phyloP scores from a whole-genome alignment of 1,284 basidiomycete species.

The Sphaerobolus stellatus region DNA sequence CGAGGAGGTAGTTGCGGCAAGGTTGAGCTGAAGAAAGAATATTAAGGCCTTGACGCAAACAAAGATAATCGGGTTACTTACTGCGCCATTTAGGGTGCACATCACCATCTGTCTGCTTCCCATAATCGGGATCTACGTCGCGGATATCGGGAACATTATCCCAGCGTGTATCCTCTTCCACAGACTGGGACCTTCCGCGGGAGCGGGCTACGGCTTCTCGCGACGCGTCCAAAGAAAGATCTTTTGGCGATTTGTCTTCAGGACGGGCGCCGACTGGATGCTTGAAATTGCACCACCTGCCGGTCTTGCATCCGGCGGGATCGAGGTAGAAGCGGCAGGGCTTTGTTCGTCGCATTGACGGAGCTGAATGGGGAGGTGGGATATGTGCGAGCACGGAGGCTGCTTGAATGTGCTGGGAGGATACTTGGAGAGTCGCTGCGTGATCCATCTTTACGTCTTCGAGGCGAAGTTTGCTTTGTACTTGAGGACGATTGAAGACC shows the following conservation, averaged over 20 bases:
- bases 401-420: neutral
- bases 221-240: neutral
- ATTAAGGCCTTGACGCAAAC: no score
- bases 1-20: conserved; percentile 29
- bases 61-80: conserved; percentile 4
- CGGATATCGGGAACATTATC: conserved; percentile 18
- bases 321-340: conserved; percentile 19
- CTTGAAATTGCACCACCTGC: conserved; percentile 23
- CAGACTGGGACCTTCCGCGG: neutral
- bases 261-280: conserved; percentile 15
- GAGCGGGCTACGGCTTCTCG: conserved; percentile 4
- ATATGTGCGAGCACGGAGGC: conserved; percentile 1
- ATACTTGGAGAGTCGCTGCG: neutral
- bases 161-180: neutral
- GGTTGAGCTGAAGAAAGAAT: conserved; percentile 21
- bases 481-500: neutral
- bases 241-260: neutral
- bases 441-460: neutral
- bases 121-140: conserved; percentile 18
- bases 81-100: conserved; percentile 22
- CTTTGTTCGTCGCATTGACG: conserved; percentile 16
- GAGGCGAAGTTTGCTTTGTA: neutral
- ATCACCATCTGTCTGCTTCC: conserved; percentile 15
- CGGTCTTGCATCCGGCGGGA: conserved; percentile 17
- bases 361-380: conserved; percentile 13